Evolutionary conservation across 495 filamentous ascomycete species (phyloP).

Genomic region (Aspergillus wentii): DNA sequence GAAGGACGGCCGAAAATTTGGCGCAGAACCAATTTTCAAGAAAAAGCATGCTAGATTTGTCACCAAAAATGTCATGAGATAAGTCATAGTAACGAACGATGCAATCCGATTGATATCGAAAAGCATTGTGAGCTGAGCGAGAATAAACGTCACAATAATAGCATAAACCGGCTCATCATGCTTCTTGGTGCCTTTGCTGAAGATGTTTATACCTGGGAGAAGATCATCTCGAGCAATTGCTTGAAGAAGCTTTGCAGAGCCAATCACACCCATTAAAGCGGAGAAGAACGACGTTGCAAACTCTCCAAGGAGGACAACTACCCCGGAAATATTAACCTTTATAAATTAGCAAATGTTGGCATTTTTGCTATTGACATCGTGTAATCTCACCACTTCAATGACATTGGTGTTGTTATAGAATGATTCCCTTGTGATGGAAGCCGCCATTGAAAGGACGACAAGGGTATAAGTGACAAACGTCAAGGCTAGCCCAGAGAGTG

Average conservation of each 20-base stretch:
- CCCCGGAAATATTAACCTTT: conserved; percentile 64
- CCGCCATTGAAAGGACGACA: conserved; percentile 77
- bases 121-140: conserved; percentile 77
- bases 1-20: conserved; percentile 85
- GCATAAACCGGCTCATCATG: conserved; percentile 74
- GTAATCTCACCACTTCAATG: conserved; percentile 58
- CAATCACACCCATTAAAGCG: conserved; percentile 80
- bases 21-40: conserved; percentile 86
- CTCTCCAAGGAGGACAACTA: conserved; percentile 74
- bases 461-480: conserved; percentile 73
- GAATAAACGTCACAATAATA: conserved; percentile 69
- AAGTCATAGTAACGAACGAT: conserved; percentile 84
- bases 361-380: neutral
- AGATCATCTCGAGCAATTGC: conserved; percentile 78
- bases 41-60: conserved; percentile 86
- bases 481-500: conserved; percentile 66
- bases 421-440: conserved; percentile 67
- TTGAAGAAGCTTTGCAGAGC: conserved; percentile 82
- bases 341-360: conserved; percentile 9
- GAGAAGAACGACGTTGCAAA: conserved; percentile 82
- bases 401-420: conserved; percentile 73
- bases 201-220: conserved; percentile 68
- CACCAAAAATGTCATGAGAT: conserved; percentile 59
- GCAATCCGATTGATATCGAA: conserved; percentile 86
- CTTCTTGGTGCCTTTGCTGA: conserved; percentile 69